Evolutionary conservation across 129 eudicot species (phyloP).

Genomic region (Arctium lappa): DNA sequence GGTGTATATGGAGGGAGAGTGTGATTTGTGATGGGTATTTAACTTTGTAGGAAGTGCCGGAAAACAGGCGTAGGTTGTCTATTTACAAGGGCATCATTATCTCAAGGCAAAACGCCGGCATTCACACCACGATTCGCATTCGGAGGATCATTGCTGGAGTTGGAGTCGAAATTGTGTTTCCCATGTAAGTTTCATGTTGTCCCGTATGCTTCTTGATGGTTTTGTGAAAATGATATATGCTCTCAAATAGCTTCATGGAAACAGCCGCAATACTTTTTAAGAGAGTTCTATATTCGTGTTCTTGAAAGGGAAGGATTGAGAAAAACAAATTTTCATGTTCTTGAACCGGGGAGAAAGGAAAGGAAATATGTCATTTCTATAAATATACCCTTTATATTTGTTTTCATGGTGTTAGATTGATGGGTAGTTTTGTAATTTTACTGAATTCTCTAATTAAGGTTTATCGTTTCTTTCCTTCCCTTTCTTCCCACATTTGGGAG

Average conservation of each 20-base stretch:
- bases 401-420: background rate
- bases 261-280: background rate
- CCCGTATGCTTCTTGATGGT: background rate
- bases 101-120: constrained; percentile 86
- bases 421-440: background rate
- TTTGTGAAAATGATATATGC: background rate
- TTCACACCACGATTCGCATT: constrained; percentile 85
- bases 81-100: constrained; percentile 81
- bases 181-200: constrained; percentile 57
- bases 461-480: background rate
- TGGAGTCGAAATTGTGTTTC: constrained; percentile 95
- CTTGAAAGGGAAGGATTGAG: background rate
- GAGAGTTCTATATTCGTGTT: background rate
- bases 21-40: background rate
- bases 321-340: background rate
- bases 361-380: background rate
- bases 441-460: background rate
- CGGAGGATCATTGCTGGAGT: constrained; percentile 89
- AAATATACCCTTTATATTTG: background rate
- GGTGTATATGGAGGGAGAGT: background rate
- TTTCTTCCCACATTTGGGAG: background rate
- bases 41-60: constrained; percentile 68
- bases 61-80: constrained; percentile 65
- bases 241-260: background rate
- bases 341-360: background rate